Base-by-base conservation (phyloP, 2,329 filamentous ascomycete species). In the Fusarium citri region DNA sequence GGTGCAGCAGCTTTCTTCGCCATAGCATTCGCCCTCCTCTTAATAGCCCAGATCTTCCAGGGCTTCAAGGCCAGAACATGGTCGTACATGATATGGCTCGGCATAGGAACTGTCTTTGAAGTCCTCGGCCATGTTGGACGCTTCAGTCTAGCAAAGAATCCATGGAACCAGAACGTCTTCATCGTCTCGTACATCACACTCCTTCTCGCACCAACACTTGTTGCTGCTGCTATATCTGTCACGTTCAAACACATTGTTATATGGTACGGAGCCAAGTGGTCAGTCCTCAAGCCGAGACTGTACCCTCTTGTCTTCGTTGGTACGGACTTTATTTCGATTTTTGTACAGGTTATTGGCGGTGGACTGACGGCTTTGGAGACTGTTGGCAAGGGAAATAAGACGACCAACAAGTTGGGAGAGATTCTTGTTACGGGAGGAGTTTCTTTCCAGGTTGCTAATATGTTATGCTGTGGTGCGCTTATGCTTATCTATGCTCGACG, bases 241-340 rank as follows among this genome's bases (percentile, higher is more conserved):
- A 83, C 81, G 0, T 76, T 84, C 28, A 84, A 84, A 69, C 82
- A 83, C 70, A 76, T 84, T 10, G 79, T 84, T 40, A 64, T 83
- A 9, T 80, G 80, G 69, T 80, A 82, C 40, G 83, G 82, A 2
- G 73, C 79, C 0, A 75, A 81, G 41, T 77, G 78, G 64, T 83
- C 81, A 0, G 72, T 80, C 2, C 69, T 85, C 28, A 77, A 75
- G 25, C 82, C 85, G 1, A 74, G 71, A 8, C 78, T 82, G 2
- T 86, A 86, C 67, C 83, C 84, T 5, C 83, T 80, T 66, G 81
- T 86, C 55, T 86, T 87, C 76, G 83, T 87, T 59, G 78, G 80
- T 5, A 83, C 80, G 72, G 85, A 87, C 64, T 69, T 84, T 50
- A 65, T 83, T 41, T 83, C 81, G n/a, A 76, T 78, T 26, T 45